These are phyloP conservation scores for Naematelia aurantialba DNA, from an alignment of 768 basidiomycete genomes.

Conservation along the genomic window DNA sequence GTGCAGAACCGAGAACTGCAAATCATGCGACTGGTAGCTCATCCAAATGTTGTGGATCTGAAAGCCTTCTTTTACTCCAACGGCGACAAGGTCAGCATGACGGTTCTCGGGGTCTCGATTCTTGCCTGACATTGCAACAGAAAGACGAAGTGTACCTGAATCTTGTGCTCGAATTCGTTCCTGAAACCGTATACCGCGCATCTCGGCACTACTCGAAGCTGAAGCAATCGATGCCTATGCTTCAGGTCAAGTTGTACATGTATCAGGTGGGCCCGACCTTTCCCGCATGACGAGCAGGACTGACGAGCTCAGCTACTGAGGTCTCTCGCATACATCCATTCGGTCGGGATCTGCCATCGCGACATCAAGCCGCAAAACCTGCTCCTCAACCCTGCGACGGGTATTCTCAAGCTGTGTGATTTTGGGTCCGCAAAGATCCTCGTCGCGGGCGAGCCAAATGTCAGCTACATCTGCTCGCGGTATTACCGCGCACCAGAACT, in stretches of 20 bases:
- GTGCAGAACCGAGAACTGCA: conserved; percentile 94
- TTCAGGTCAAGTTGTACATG: conserved; percentile 99
- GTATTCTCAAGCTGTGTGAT: conserved; percentile 95
- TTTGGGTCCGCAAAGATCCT: conserved; percentile 99
- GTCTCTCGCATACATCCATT: conserved; percentile 98
- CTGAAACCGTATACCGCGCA: conserved; percentile 98
- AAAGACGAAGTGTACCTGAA: conserved; percentile 99
- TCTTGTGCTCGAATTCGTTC: conserved; percentile 97
- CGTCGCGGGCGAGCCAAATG: conserved; percentile 95
- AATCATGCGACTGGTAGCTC: conserved; percentile 94
- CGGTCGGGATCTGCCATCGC: conserved; percentile 97
- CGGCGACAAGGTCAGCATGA: conserved; percentile 81
- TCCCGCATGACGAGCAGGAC: neutral
- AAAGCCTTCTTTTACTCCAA: conserved; percentile 99
- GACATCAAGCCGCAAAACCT: conserved; percentile 99
- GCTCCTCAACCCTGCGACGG: conserved; percentile 92
- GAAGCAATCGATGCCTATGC: conserved; percentile 99
- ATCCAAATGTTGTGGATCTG: conserved; percentile 97
- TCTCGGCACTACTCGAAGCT: conserved; percentile 98
- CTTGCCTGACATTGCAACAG: conserved; percentile 53
- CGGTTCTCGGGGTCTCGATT: neutral
- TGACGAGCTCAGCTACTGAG: conserved; percentile 72
- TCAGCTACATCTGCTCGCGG: conserved; percentile 98
- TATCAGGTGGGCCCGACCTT: conserved; percentile 55
- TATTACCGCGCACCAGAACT: conserved; percentile 99